phyloP scores from a whole-genome alignment of 192 early-diverging fungal species.

The Backusella westeae region DNA sequence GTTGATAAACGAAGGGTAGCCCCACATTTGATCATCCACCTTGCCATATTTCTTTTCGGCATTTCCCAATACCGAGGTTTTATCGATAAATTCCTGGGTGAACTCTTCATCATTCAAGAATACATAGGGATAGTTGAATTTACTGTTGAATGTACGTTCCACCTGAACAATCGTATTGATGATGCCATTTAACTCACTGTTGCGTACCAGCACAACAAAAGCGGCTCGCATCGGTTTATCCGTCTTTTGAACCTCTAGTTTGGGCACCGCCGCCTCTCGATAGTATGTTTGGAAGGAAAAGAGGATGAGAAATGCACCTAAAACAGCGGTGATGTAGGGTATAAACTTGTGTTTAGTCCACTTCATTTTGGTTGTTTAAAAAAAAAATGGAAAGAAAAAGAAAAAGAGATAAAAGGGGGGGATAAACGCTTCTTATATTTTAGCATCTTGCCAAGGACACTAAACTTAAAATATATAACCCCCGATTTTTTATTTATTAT shows the following conservation, averaged over 20 bases:
- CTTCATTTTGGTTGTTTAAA: background rate
- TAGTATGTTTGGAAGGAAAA: slow-evolving; percentile 1
- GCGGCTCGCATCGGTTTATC: slow-evolving; percentile 29
- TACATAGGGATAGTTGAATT: slow-evolving; percentile 86
- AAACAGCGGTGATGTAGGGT: background rate
- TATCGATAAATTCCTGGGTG: slow-evolving; percentile 61
- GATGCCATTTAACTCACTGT: slow-evolving; percentile 65
- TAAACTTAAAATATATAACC: background rate
- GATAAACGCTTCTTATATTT: background rate
- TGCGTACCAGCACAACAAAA: slow-evolving; percentile 64
- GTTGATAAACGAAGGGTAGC: slow-evolving; percentile 76
- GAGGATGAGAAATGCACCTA: background rate
- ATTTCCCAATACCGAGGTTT: slow-evolving; percentile 48
- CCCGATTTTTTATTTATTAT: background rate
- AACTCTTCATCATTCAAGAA: slow-evolving; percentile 85
- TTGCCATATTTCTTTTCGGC: slow-evolving; percentile 62
- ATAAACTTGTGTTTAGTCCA: background rate
- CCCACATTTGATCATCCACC: slow-evolving; percentile 67
- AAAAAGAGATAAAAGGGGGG: background rate
- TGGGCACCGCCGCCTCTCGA: no score
- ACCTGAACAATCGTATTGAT: slow-evolving; percentile 58
- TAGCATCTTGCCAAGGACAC: background rate
- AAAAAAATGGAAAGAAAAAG: background rate
- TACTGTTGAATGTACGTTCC: slow-evolving; percentile 76
- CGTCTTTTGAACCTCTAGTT: background rate